These are phyloP conservation scores for Sporormia fimetaria DNA, from an alignment of 495 filamentous ascomycete species.

Conservation along the genomic window DNA sequence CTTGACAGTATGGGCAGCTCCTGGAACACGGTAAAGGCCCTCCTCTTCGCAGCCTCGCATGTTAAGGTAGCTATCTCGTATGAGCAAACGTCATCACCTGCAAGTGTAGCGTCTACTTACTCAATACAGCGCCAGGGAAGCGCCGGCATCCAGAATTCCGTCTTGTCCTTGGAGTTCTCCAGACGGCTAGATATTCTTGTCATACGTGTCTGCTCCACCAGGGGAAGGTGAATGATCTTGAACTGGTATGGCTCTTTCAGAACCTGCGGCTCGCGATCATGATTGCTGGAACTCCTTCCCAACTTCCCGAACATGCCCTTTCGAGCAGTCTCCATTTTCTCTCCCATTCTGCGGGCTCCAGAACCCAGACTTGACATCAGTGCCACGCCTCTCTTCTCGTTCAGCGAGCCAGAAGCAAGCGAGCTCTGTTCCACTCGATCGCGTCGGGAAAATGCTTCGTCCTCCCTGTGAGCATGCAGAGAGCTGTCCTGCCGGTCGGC, in stretches of 20 bases:
- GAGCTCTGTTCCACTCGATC: conserved; percentile 41
- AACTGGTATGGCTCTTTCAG: conserved; percentile 67
- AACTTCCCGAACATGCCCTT: conserved; percentile 71
- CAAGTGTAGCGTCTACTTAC: conserved; percentile 32
- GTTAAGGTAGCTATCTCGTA: conserved; percentile 57
- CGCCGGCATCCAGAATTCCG: conserved; percentile 93
- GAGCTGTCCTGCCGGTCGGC: conserved; percentile 44
- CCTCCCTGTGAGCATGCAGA: conserved; percentile 21
- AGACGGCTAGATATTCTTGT: conserved; percentile 79
- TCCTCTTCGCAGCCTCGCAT: conserved; percentile 83
- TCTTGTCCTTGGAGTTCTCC: conserved; percentile 78
- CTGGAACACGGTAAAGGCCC: conserved; percentile 78
- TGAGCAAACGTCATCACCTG: conserved; percentile 5
- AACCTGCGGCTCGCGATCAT: conserved; percentile 50
- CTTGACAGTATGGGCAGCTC: conserved; percentile 71
- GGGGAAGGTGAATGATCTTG: conserved; percentile 65
- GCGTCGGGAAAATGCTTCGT: conserved; percentile 37
- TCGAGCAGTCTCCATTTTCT: conserved; percentile 57
- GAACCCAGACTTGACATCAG: conserved; percentile 37
- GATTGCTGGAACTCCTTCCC: conserved; percentile 56
- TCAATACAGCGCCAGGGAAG: conserved; percentile 87
- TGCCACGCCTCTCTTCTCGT: conserved; percentile 52
- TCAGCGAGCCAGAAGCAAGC: conserved; percentile 43
- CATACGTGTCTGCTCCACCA: conserved; percentile 72
- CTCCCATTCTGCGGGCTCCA: conserved; percentile 58